Evolutionary conservation across 2,329 filamentous ascomycete genomes (phyloP), one percentile per base, ranked within the genome.

Genomic region (Fusarium bactridioides): DNA sequence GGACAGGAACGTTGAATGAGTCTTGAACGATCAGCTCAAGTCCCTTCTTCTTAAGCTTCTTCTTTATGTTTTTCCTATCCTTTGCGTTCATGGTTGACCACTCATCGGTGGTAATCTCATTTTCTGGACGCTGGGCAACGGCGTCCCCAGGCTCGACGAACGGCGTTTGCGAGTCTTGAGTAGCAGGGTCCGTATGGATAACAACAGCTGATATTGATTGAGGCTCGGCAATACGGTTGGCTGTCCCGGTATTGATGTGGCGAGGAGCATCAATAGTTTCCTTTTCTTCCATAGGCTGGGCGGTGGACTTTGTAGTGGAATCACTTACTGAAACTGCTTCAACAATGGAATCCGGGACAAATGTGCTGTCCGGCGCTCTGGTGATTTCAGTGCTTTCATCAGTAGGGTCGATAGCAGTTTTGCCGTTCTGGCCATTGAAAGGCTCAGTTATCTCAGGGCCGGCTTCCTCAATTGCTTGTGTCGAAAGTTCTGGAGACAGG

Each of bases 1-100:
- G 40, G 27, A 37, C 25, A 45, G 47, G n/a, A 31, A 43, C 18
- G 19, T 59, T 54, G 9, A 67, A 62, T 16, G 61, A 61, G 21
- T 70, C 69, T 60, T 73, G 60, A 29, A 76, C 44, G n/a, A 76
- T 61, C 4, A 50, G 41, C 25, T 76, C 74, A 1, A 76, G 54
- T 13, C 69, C 74, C 69, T 67, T 71, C 56, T 76, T 77, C 59
- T 63, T 74, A 13, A 77, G 73, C 23, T 68, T 72, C 47, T 74
- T 77, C 41, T 62, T 77, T 56, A 77, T 70, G 54, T 72, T 71
- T 70, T 75, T 77, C 50, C 67, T 77, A 4, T 77, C 75, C 61
- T 76, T 77, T 29, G 43, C 56, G 29, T 37, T 61, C 27, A 77
- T 63, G 19, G 40, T 70, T 10, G 62, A 48, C 75, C 75, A 77